A percentile compares a stretch with the other conserved stretches of the same genome.
Conservation (phyloP, 2,329 filamentous ascomycete species). For the Exutisphaerella laricina region DNA sequence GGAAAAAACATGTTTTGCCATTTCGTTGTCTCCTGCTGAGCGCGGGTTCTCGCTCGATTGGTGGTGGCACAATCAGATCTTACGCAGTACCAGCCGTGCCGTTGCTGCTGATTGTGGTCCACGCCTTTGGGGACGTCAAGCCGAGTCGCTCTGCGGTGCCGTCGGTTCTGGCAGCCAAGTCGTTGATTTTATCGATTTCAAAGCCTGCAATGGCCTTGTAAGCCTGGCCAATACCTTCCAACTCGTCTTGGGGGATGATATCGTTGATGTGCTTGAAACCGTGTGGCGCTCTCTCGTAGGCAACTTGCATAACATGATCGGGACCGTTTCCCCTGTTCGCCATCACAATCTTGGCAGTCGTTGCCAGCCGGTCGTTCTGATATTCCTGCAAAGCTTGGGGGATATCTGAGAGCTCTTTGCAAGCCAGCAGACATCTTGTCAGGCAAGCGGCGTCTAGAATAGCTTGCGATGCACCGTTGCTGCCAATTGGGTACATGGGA, state of each 20-base stretch:
- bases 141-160: slow-evolving; percentile 22
- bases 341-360: slow-evolving; percentile 44
- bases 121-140: slow-evolving; percentile 9
- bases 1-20: no score
- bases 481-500: slow-evolving; percentile 33
- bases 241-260: slow-evolving; percentile 22
- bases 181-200: slow-evolving; percentile 43
- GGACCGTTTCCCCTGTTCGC: slow-evolving; percentile 45
- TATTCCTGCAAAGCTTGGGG: slow-evolving; percentile 36
- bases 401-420: slow-evolving; percentile 23
- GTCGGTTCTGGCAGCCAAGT: slow-evolving; percentile 36
- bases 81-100: no score
- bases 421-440: slow-evolving; percentile 30
- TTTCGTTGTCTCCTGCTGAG: no score
- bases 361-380: slow-evolving; percentile 37
- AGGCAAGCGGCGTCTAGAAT: slow-evolving; percentile 43
- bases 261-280: slow-evolving; percentile 38
- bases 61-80: no score
- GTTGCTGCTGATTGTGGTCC: no score
- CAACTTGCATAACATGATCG: slow-evolving; percentile 44
- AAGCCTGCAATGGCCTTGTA: slow-evolving; percentile 43
- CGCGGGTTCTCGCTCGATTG: no score
- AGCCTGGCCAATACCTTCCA: slow-evolving; percentile 22
- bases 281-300: slow-evolving; percentile 41
- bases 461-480: slow-evolving; percentile 42